Percentiles rank a stretch among this genome's conserved stretches.
These are phyloP conservation scores for Metarhizium sp. DNA, from an alignment of 2,329 filamentous ascomycete species.

Conservation along the genomic window DNA sequence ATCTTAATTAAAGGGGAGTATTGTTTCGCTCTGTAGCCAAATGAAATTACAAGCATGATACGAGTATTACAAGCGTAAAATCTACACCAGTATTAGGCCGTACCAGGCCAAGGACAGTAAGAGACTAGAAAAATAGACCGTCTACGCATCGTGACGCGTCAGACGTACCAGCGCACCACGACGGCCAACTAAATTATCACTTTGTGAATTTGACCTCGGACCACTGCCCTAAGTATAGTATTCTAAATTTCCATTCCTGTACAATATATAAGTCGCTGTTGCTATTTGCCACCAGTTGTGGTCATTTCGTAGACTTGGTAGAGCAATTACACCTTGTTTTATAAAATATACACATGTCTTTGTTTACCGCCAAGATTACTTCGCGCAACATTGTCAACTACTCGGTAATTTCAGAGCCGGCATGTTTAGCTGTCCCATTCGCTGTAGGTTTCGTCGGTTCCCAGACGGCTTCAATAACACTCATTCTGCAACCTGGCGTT, in stretches of 20 bases:
- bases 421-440: not conserved
- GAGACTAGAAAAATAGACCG: no score
- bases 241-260: not conserved
- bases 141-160: no score
- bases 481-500: conserved; percentile 34
- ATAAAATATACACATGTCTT: not conserved
- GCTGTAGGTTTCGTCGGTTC: conserved; percentile 11
- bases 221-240: not conserved
- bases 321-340: not conserved
- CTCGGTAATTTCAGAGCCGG: not conserved
- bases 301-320: not conserved
- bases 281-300: not conserved
- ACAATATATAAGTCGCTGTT: not conserved
- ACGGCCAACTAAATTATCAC: not conserved
- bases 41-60: no score
- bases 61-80: no score
- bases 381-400: not conserved
- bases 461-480: conserved; percentile 40
- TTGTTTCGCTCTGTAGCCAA: no score
- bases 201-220: not conserved
- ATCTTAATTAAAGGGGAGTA: not conserved
- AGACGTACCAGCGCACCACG: not conserved
- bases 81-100: no score
- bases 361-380: not conserved
- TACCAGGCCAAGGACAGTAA: no score